phyloP scores from a whole-genome alignment of 306 rosid genomes.

The Delonix regia region DNA sequence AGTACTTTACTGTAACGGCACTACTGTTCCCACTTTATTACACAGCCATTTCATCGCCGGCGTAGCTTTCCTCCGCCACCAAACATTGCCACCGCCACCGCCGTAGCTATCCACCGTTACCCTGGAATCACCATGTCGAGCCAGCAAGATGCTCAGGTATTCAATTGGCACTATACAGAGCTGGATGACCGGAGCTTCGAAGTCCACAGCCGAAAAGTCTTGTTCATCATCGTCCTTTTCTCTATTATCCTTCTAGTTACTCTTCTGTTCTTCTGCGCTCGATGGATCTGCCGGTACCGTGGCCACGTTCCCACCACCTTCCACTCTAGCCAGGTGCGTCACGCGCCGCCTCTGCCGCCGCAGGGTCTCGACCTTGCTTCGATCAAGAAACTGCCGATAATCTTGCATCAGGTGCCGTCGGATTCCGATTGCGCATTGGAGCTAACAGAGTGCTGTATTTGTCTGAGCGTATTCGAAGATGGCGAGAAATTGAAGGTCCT shows the following conservation, averaged over 20 bases:
- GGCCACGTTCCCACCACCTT: background rate
- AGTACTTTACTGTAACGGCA: background rate
- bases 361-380: conserved; percentile 54
- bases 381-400: conserved; percentile 63
- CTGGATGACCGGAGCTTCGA: conserved; percentile 53
- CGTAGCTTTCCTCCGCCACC: background rate
- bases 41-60: conserved; percentile 4
- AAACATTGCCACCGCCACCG: background rate
- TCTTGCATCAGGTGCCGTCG: conserved; percentile 40
- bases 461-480: conserved; percentile 64
- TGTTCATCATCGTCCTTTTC: conserved; percentile 62
- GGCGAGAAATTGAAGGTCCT: conserved; percentile 80
- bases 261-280: conserved; percentile 59
- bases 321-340: conserved; percentile 3
- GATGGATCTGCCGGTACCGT: conserved; percentile 65
- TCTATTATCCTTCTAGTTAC: conserved; percentile 49
- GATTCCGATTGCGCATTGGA: conserved; percentile 25
- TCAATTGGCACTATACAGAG: conserved; percentile 60
- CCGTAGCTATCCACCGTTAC: background rate
- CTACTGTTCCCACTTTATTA: background rate
- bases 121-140: conserved; percentile 25
- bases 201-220: conserved; percentile 59
- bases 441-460: conserved; percentile 75
- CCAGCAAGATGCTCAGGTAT: conserved; percentile 36
- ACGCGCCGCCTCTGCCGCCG: background rate